Conservation (phyloP, 2,329 filamentous ascomycete species). For the Cercospora sp. region DNA sequence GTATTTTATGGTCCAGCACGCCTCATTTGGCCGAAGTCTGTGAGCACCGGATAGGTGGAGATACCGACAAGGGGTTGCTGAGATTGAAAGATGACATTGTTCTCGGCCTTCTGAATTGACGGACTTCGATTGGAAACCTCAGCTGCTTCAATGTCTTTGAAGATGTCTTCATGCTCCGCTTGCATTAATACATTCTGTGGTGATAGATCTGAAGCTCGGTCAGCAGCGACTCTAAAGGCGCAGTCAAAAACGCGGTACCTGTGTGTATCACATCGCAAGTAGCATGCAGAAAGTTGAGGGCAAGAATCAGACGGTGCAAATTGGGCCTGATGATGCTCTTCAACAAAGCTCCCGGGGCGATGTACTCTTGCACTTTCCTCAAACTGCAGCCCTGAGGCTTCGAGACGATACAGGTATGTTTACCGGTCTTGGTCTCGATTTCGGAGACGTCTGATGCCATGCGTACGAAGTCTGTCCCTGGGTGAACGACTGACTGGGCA, state of each 20-base stretch:
- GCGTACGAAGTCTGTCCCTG: conserved; percentile 23
- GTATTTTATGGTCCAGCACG: too few species aligned
- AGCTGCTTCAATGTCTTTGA: conserved; percentile 10
- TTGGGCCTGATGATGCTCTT: conserved; percentile 23
- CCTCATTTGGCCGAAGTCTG: conserved; percentile 30
- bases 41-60: conserved; percentile 22
- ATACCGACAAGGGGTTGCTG: conserved; percentile 4
- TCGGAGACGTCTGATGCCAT: conserved; percentile 34
- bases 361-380: conserved; percentile 28
- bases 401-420: conserved; percentile 32
- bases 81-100: not conserved
- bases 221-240: not conserved
- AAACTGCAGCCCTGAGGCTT: conserved; percentile 33
- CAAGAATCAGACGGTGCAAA: conserved; percentile 27
- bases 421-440: conserved; percentile 16
- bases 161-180: conserved; percentile 34
- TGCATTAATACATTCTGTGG: conserved; percentile 45
- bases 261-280: conserved; percentile 28
- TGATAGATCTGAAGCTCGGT: conserved; percentile 30
- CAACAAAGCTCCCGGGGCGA: conserved; percentile 23
- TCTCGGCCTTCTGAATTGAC: not conserved
- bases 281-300: conserved; percentile 17
- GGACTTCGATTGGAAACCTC: conserved; percentile 2
- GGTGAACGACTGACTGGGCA: too few species aligned
- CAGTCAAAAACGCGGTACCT: conserved; percentile 11